phyloP scores from a whole-genome alignment of 306 rosid genomes.

The Cicer bijugum region DNA sequence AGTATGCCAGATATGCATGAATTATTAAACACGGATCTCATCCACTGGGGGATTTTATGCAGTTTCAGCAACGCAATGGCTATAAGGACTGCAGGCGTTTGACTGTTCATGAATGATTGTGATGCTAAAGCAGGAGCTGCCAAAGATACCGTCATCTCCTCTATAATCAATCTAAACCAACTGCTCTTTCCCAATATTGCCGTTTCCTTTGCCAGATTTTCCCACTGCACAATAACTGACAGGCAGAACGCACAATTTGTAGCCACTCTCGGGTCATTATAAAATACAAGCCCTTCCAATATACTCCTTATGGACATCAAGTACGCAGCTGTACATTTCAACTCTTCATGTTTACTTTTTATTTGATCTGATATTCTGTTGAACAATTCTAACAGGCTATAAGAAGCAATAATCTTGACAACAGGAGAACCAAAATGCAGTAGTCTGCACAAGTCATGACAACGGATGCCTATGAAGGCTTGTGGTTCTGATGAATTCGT shows the following conservation, averaged over 20 bases:
- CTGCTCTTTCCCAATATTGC: conserved; percentile 49
- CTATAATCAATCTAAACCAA: conserved; percentile 83
- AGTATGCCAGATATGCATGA: conserved; percentile 76
- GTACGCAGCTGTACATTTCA: conserved; percentile 54
- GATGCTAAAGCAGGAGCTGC: conserved; percentile 71
- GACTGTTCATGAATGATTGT: conserved; percentile 54
- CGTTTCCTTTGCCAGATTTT: conserved; percentile 51
- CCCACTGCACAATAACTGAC: conserved; percentile 69
- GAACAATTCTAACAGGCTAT: conserved; percentile 73
- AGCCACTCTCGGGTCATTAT: conserved; percentile 72
- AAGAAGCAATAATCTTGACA: conserved; percentile 73
- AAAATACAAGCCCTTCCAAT: conserved; percentile 75
- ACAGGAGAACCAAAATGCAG: conserved; percentile 77
- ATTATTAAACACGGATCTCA: conserved; percentile 65
- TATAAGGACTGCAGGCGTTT: conserved; percentile 65
- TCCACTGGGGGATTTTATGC: conserved; percentile 65
- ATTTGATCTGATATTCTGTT: conserved; percentile 66
- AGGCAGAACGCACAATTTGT: conserved; percentile 73
- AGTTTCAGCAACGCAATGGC: conserved; percentile 67
- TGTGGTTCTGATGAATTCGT: conserved; percentile 52
- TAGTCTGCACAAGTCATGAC: conserved; percentile 87
- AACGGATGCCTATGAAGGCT: conserved; percentile 64
- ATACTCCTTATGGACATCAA: conserved; percentile 68
- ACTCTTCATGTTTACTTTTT: conserved; percentile 56
- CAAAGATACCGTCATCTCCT: conserved; percentile 74